Evolutionary conservation across 1,284 basidiomycete species (phyloP).

Genomic region (Cystobasidium slooffiae): DNA sequence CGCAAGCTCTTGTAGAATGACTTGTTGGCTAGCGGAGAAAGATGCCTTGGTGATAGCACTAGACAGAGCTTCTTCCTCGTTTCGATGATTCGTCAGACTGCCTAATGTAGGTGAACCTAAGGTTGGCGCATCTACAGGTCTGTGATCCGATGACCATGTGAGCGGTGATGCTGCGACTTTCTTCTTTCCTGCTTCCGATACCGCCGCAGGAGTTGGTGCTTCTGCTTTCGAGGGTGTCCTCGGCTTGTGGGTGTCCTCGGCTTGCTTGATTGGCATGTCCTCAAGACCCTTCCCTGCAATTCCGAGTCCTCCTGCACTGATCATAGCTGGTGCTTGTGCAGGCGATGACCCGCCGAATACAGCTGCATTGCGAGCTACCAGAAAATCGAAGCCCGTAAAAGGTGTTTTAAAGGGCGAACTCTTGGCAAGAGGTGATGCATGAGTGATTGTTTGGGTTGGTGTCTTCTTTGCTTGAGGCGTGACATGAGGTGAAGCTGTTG

Average conservation of each 20-base stretch:
- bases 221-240: neutral
- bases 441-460: neutral
- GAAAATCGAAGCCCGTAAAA: slow-evolving; percentile 31
- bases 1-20: slow-evolving; percentile 27
- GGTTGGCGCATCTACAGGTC: slow-evolving; percentile 19
- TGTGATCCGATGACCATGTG: slow-evolving; percentile 17
- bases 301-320: neutral
- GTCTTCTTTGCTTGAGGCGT: neutral
- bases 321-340: neutral
- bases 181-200: neutral
- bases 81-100: slow-evolving; percentile 1
- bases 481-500: slow-evolving; percentile 9
- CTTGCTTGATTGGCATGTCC: neutral
- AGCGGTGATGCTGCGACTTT: slow-evolving; percentile 29
- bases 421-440: neutral
- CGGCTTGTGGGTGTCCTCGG: neutral
- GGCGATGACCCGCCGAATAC: neutral
- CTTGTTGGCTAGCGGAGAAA: slow-evolving; percentile 6
- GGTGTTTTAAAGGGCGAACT: slow-evolving; percentile 21
- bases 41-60: slow-evolving; percentile 13
- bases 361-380: neutral
- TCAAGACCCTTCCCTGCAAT: slow-evolving; percentile 5
- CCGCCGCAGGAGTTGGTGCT: neutral
- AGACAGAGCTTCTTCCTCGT: neutral
- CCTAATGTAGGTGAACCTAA: slow-evolving; percentile 27